Evolutionary conservation across 129 eudicot species (phyloP), one percentile per base, ranked within the genome.

Genomic region (Centaurea solstitialis): DNA sequence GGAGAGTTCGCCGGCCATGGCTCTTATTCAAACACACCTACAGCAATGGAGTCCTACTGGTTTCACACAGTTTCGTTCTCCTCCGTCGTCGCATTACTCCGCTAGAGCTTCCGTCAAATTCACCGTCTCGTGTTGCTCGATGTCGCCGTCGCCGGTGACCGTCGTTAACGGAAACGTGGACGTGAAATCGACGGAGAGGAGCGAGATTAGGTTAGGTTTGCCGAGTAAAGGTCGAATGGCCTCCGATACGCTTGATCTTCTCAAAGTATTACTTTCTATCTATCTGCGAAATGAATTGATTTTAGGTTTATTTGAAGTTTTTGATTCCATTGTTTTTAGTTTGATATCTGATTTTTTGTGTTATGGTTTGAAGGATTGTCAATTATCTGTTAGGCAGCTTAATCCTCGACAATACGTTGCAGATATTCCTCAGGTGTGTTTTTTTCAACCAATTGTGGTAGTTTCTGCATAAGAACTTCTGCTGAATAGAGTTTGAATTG

Each of bases 331-430:
- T n/a, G 35, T 28, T 10, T 9, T 70, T 64, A 15, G 18, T 66
- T 37, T 85, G 9, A n/a, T 68, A 24, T 80, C 53, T 83, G 78
- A 76, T 79, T 70, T 70, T 35, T 78, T 21, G 8, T 3, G 17
- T 74, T 74, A 2, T 78, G 70, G 53, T 28, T 74, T 40, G 12
- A 70, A 92, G 98, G 93, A 92, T 81, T 94, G 98, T 85, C 98
- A 94, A 81, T 81, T 94, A 76, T 84, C 97, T 9, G 98, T 94
- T 82, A 87, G 86, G 88, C 98, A 94, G 80, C 92, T 80, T 65
- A 94, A 94, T 90, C 98, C 97, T 9, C 87, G 98, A 10, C 98
- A 94, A 88, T 94, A 94, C 75, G 97, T 94, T 83, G 98, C 98
- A 0, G 92, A 94, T 33, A 94, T 94, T 61, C 97, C 97, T 65